Evolutionary conservation across 257 asterid genomes (phyloP), one percentile per base, ranked within the genome.

Genomic region (Linderniella brevidens): DNA sequence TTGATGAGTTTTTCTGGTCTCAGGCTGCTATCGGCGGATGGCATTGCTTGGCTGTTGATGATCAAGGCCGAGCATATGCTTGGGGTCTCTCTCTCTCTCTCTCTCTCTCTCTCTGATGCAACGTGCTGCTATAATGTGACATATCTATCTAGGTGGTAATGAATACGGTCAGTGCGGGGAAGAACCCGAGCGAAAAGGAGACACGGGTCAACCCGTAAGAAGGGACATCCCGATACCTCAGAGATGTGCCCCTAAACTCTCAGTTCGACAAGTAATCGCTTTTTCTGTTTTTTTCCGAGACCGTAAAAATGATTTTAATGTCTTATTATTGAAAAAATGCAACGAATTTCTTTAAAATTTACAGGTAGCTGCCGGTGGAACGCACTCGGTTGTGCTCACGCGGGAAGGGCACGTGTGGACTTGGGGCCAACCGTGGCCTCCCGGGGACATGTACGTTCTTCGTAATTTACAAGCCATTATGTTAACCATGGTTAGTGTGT

Each of bases 371-470:
- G 98, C 98, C 55, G 98, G 98, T 25, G 98, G 98, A 36, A 90
- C 98, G 13, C 98, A 90, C 56, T 90, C 98, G 13, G 98, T 90
- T 43, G 92, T 90, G 64, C 88, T 90, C 29, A 90, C 98, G 50
- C 70, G 67, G 52, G 96, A 81, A 70, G 98, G 98, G 42, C 87
- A 85, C 39, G 98, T 90, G 14, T 90, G 98, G 98, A 81, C 98
- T 48, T 90, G 98, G 98, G 98, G 98, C 60, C 98, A 90, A 57
- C 98, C 98, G 56, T 90, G 98, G 98, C 98, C 98, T 58, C 98
- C 98, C 11, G 96, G 98, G 38, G 98, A 90, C 73, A 90, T 90
- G 96, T 90, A 79, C 20, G 69, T 46, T 64, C 57, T 10, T n/a
- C 8, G 48, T 57, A 13, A 35, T 40, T 48, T 56, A 55, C 17